phyloP scores from a whole-genome alignment of 495 filamentous ascomycete species.

The Penicillium canescens region DNA sequence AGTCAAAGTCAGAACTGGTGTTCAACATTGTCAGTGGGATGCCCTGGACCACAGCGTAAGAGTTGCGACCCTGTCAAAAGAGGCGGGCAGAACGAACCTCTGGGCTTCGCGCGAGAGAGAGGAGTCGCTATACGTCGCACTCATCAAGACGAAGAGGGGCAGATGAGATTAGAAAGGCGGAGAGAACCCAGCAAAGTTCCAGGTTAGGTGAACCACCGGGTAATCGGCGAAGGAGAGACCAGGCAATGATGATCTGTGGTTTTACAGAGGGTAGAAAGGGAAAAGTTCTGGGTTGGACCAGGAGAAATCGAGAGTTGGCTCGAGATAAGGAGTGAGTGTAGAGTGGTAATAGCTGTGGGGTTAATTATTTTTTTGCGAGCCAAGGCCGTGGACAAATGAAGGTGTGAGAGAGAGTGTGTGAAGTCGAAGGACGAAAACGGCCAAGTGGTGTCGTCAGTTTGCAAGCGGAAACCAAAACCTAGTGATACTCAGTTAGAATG shows the following conservation, averaged over 20 bases:
- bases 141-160: conserved; percentile 46
- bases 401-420: conserved; percentile 9
- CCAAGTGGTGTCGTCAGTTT: conserved; percentile 37
- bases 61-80: conserved; percentile 25
- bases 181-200: conserved; percentile 23
- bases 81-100: conserved; percentile 25
- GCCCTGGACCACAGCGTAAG: conserved; percentile 32
- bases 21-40: conserved; percentile 45
- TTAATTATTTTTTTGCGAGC: conserved; percentile 2
- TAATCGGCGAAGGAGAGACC: conserved; percentile 15
- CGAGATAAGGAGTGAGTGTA: conserved; percentile 20
- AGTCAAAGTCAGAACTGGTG: conserved; percentile 57
- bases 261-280: conserved; percentile 8
- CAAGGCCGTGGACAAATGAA: conserved; percentile 16
- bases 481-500: background rate
- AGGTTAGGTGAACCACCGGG: conserved; percentile 25
- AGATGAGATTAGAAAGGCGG: conserved; percentile 7
- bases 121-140: conserved; percentile 48
- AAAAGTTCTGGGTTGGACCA: conserved; percentile 8
- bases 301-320: conserved; percentile 2
- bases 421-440: conserved; percentile 18
- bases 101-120: conserved; percentile 47
- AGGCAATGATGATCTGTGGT: conserved; percentile 7
- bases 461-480: conserved; percentile 40
- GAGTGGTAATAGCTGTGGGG: conserved; percentile 21